Evolutionary conservation across 257 asterid species (phyloP), one percentile per base, ranked within the genome.

Genomic region (Galeopsis tetrahit): DNA sequence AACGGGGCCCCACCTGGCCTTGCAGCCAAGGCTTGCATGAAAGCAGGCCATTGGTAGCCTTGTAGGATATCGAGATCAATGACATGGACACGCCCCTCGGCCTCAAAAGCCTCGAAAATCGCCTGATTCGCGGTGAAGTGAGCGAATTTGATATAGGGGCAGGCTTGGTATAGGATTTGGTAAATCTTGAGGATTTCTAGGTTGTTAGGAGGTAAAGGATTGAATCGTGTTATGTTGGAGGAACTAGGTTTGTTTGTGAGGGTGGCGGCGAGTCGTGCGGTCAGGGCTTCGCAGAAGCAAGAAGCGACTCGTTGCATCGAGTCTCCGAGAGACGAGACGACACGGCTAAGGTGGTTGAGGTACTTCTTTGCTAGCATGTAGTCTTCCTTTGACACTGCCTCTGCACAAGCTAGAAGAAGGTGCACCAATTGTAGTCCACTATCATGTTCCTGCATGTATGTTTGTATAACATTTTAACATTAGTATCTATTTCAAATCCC

Each of bases 1-100:
- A 86, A 89, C 0, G 97, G 97, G 5, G 97, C 90, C 1, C 97
- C 96, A 0, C 93, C 95, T 0, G 93, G 97, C 57, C 97, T 78
- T 57, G 95, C 91, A 0, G 96, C 97, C 2, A 91, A 78, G 36
- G 97, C 97, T 73, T 91, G 97, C 90, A 91, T 87, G 82, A 91
- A 91, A 57, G 96, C 95, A 14, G 97, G 97, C 97, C 97, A 91
- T 63, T 91, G 97, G 70, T 89, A 89, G 31, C 97, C 97, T 34
- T 91, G 97, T 70, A 89, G 90, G 76, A 91, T 89, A 66, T 89
- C 97, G 6, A 91, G 94, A 73, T 91, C 97, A 11, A 89, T 89
- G 7, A 91, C 91, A 17, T 91, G 97, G 4, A 91, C 97, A 2
- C 90, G 84, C 71, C 78, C 89, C 52, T 89, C 95, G 0, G 88